These are phyloP conservation scores for Colletotrichum sp. DNA, from an alignment of 2,329 filamentous ascomycete genomes.

Conservation along the genomic window DNA sequence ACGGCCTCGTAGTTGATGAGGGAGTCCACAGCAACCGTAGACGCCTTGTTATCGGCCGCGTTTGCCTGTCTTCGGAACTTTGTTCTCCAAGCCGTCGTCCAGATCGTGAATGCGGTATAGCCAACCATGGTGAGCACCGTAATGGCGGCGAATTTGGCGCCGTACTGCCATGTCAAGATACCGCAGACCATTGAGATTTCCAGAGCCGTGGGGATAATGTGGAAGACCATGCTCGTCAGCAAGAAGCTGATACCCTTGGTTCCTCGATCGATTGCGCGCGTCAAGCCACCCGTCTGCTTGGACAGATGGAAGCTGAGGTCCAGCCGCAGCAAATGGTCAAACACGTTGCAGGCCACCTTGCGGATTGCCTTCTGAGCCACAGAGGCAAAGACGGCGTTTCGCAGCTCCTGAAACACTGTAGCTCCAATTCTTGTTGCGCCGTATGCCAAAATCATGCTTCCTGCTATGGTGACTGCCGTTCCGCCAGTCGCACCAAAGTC, in stretches of 20 bases:
- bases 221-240: constrained; percentile 97
- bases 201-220: constrained; percentile 89
- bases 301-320: constrained; percentile 94
- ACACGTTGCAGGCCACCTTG: constrained; percentile 88
- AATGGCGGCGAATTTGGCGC: constrained; percentile 87
- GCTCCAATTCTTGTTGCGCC: constrained; percentile 87
- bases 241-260: constrained; percentile 99
- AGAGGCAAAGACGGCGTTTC: constrained; percentile 95
- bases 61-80: constrained; percentile 96
- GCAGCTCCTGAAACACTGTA: constrained; percentile 88
- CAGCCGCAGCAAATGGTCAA: constrained; percentile 84
- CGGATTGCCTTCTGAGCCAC: constrained; percentile 97
- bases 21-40: constrained; percentile 94
- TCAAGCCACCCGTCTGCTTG: constrained; percentile 93
- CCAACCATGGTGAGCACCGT: constrained; percentile 90
- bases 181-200: constrained; percentile 97
- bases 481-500: constrained; percentile 88
- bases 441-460: constrained; percentile 92
- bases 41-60: constrained; percentile 92
- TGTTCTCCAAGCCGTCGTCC: constrained; percentile 95
- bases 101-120: constrained; percentile 96
- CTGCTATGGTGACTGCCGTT: constrained; percentile 86
- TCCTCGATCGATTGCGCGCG: constrained; percentile 91
- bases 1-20: constrained; percentile 99
- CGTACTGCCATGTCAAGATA: constrained; percentile 96